Evolutionary conservation across 495 filamentous ascomycete genomes (phyloP), one percentile per base, ranked within the genome.

Genomic region (Mytilinidion resinicola): DNA sequence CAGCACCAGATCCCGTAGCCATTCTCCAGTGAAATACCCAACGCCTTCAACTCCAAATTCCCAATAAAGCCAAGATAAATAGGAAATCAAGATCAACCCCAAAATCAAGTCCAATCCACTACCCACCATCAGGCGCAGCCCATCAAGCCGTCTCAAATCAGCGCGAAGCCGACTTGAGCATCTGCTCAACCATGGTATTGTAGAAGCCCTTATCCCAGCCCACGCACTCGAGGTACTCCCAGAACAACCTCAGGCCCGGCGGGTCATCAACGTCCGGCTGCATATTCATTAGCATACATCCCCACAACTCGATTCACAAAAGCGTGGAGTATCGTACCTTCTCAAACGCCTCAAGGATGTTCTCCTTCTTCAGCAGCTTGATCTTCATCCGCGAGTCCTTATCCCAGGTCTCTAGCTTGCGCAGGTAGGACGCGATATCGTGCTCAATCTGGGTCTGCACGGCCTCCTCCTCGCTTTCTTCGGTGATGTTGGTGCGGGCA

Each of bases 221-320:
- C n/a, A 62, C 66, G 53, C 66, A 72, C 61, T 73, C 30, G 35
- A 74, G 62, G 53, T 73, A 74, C 62, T 74, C 72, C 67, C 67
- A 73, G 67, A 66, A 73, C 33, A 74, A 51, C 17, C 69, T 55
- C 20, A 74, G 55, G 6, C 66, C 69, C 0, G 67, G 62, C 19
- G 64, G 60, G 15, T 65, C 60, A 41, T 64, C 68, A 7, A 64
- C 62, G 61, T 73, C 70, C 14, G 67, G 65, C 60, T 67, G n/a
- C 38, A 21, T 6, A 30, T 6, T 10, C 53, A 15, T 53, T 20
- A 50, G 42, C 14, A 51, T 14, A 12, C 20, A 17, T 6, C 37
- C 12, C 3, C 9, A 33, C 8, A n/a, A n/a, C n/a, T n/a, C n/a
- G n/a, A n/a, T n/a, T n/a, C n/a, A n/a, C n/a, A n/a, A n/a, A n/a